Base-by-base conservation (phyloP, 1,139 yeast species). In the Saccharomyces pastorianus region DNA sequence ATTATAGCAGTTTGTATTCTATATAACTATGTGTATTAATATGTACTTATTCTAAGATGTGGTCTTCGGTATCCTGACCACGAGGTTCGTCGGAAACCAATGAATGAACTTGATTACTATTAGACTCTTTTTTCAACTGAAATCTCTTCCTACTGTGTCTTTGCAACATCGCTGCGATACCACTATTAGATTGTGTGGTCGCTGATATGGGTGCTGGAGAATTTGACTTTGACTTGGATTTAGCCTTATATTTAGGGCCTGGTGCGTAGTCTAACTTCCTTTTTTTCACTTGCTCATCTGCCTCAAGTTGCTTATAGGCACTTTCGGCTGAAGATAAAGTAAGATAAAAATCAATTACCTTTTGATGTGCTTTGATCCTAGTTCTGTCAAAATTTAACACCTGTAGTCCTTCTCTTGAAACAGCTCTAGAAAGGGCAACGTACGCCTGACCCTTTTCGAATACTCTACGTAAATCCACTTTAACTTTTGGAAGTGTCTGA, bases 401-500 rank as follows among this genome's bases (percentile, higher is more conserved):
- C 62, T 88, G 96, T 46, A 90, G 72, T 0, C 96, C 96, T 1
- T 81, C 81, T 64, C 96, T 75, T 6, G 86, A 80, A 0, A 84
- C 86, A 1, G 96, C 97, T 67, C 97, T 78, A 1, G 95, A 86
- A 41, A 91, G 74, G 0, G 97, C 97, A 31, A 91, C 97, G 68
- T 93, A 93, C 0, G 96, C 96, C 69, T 93, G 99, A 0, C 99
- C 99, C 58, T 83, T 85, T 66, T 91, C 99, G 70, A 93, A 93
- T 0, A 87, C 84, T 56, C 77, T 76, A 42, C 78, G 75, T 58
- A 93, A 75, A 68, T 95, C 96, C 5, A 93, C 96, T 61, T 81
- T 81, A 1, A 89, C 96, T 60, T 81, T 80, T 2, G 86, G 85
- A 51, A 93, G 73, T 0, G 99, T 91, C 68, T 95, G 99, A 2